Evolutionary conservation across 805 yeast genomes (phyloP), one percentile per base, ranked within the genome.

Genomic region (Pichia rugopelliculosa): DNA sequence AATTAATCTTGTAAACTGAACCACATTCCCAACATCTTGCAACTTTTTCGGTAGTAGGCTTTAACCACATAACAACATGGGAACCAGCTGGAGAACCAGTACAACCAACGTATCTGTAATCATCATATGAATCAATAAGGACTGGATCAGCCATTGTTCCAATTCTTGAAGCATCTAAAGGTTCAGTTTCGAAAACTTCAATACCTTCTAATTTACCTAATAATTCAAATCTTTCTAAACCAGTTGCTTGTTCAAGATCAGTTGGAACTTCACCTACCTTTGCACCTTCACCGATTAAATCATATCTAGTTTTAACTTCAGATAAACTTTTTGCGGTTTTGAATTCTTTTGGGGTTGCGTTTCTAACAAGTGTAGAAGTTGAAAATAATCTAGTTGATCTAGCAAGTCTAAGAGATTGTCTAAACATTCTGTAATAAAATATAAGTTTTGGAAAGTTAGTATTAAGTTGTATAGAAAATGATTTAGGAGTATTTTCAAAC

Each of bases 11-110:
- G 77, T 85, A 91, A 58, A 89, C 96, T 59, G 90, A 84, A 71
- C 99, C 99, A 71, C 98, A 91, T 71, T 93, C 96, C 96, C 96
- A 87, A 75, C 97, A 93, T 82, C 99, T 88, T 58, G 86, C 86
- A 53, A 84, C 84, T 70, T 87, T 75, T 43, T 79, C 86, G 56
- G 75, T 79, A 57, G 89, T 84, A 61, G 95, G 95, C 71, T 81
- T 82, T 74, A 90, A 79, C 96, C 97, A 91, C 83, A 82, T 80
- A 57, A 87, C 79, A 61, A 79, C 82, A 72, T 90, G 98, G 57
- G 93, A 83, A 55, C 87, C 95, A 50, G 89, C 95, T 64, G 96
- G 96, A 58, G 87, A 79, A 65, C 99, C 99, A 56, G 95, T 84
- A 76, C 99, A 93, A 55, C 98, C 99, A 62, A 93, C 90, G 67